Base-by-base conservation (phyloP, 805 yeast species). In the Candida namnaoensis region DNA sequence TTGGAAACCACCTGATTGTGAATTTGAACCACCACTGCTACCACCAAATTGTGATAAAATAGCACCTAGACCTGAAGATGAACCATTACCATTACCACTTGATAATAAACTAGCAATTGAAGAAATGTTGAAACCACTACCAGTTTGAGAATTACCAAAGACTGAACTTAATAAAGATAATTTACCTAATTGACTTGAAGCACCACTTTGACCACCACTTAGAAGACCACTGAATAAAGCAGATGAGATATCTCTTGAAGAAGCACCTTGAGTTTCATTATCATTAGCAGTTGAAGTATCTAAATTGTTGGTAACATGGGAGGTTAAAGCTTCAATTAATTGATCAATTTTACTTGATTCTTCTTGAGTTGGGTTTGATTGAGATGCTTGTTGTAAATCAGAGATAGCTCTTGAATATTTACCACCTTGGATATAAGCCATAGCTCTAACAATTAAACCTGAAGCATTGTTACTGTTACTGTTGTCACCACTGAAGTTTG, bases 371-470 rank as follows among this genome's bases (percentile, higher is more conserved):
- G 60, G 58, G 33, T 50, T 47, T 45, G 38, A 36, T 24, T 43
- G 33, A 3, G 51, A 44, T 5, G 60, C 60, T 26, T 46, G 40
- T 35, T 50, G 39, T 19, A 56, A 40, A 30, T 50, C 55, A 23
- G 47, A 41, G 27, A 52, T 42, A 11, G 60, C 58, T 36, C 43
- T 41, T 32, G 51, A 46, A 19, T 44, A 50, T 28, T 51, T 41
- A 5, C 47, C 44, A 11, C 44, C 24, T 23, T 47, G 35, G 11
- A 52, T 35, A 23, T 45, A 45, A 6, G 50, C 50, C 8, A 38
- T 37, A 1, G 59, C 57, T 36, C 54, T 47, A 39, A 46, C 51
- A 43, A 53, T 55, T 28, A 52, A 35, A 1, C 50, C 41, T 11
- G 49, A 44, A 5, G 53, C 40, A 4, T 46, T 37, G 13, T 48